Base-by-base conservation (phyloP, 345 rosid species). In the Gossypium australe region DNA sequence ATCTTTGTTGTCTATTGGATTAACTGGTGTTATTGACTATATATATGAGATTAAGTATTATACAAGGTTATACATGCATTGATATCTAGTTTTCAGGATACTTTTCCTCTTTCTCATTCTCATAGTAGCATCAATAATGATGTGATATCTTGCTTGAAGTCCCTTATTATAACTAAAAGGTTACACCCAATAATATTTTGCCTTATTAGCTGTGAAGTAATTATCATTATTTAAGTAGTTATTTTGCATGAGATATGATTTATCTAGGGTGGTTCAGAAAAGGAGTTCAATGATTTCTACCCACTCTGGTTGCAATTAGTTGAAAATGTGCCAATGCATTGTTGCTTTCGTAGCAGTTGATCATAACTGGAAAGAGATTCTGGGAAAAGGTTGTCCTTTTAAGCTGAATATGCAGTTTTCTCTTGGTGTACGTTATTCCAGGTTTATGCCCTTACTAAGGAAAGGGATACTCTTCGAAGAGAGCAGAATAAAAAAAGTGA, bases 371-470 rank as follows among this genome's bases (percentile, higher is more conserved):
- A 66, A 4, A 0, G 29, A 12, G 20, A 18, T 24, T 45, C 11
- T 44, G 0, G 17, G 53, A 18, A 44, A 65, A 67, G 2, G 11
- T 25, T 48, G 18, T 24, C 71, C 24, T 45, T 45, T 67, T 13
- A 11, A 2, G 41, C 55, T 67, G 7, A 67, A 44, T 44, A 45
- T 67, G 3, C 70, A 70, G 25, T 74, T 72, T 41, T 62, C 44
- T 58, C 43, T 69, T 56, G 41, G 69, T 53, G 45, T 52, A 52
- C 78, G 43, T 60, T 65, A 61, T 78, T 82, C 68, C 83, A 94
- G 98, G 92, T 93, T 77, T 96, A 96, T 84, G 93, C 98, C 65
- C 92, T 96, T 81, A 91, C 99, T 20, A 96, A 84, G 86, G 99
- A 96, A 86, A 90, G 98, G 81, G 99, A 93, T 84, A 90, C 98